Conservation (phyloP, 495 filamentous ascomycete genomes). For the Penicillium silybi region DNA sequence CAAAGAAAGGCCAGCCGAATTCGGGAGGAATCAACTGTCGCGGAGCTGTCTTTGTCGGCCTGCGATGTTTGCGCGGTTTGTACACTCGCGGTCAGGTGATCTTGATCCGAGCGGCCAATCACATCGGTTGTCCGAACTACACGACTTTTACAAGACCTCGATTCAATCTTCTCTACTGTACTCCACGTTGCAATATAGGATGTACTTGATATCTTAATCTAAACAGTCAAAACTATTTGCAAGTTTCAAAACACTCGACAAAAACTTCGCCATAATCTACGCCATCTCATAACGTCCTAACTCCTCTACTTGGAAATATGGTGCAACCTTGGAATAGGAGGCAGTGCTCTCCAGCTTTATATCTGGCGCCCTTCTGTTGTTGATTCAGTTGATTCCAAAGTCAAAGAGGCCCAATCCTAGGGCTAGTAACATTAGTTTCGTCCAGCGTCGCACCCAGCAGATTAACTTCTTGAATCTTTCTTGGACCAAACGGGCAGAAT, state of each 20-base stretch:
- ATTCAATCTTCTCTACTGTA: background rate
- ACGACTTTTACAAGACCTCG: background rate
- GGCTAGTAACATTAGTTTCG: too few relatives aligned
- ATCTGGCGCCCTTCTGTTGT: too few relatives aligned
- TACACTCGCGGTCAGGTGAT: background rate
- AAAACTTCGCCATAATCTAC: too few relatives aligned
- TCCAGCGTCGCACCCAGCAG: too few relatives aligned
- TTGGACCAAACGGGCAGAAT: background rate
- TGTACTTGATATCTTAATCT: background rate
- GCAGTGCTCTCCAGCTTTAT: too few relatives aligned
- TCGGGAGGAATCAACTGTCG: background rate
- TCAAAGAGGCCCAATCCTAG: too few relatives aligned
- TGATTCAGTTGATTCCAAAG: too few relatives aligned
- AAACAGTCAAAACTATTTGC: background rate
- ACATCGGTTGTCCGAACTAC: background rate
- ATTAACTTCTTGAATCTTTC: background rate
- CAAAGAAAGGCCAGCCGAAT: background rate
- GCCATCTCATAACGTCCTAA: too few relatives aligned
- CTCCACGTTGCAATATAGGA: background rate
- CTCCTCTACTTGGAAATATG: too few relatives aligned
- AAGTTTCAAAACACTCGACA: background rate
- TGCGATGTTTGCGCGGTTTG: background rate
- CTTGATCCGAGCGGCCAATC: background rate
- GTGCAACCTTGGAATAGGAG: too few relatives aligned
- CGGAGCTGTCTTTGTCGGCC: background rate